Base-by-base conservation (phyloP, 1,284 basidiomycete genomes). In the Vanrija sp. region DNA sequence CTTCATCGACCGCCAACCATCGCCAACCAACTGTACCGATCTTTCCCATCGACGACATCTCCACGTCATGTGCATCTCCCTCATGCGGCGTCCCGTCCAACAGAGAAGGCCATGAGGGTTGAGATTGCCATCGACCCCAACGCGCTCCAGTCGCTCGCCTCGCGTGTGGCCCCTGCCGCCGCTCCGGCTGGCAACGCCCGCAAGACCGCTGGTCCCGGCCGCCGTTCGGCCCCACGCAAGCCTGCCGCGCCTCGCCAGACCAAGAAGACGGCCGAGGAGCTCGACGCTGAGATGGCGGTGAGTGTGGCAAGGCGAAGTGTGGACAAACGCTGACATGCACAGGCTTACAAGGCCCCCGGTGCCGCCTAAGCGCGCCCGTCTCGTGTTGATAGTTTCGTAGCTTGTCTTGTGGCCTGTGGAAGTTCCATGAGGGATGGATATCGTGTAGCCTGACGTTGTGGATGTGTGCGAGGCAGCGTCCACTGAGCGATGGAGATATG, bases 71-170 rank as follows among this genome's bases (percentile, higher is more conserved):
- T 39, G 31, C 38, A 20, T 36, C 41, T 18, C 27, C 5, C 22
- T n/a, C 25, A 47, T 45, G 16, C 35, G 31, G 43, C 45, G 31
- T 35, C 45, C n/a, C 42, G 24, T 36, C 50, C 56, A 49, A 77
- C 79, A 96, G 92, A 93, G 82, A 89, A 89, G 68, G 89, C 93
- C 23, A 95, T 98, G 89, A 95, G 93, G 82, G 93, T 98, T 62
- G 95, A 98, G 81, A 91, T 98, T 60, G 85, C 97, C 44, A 83
- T 97, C 71, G 90, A 95, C 80, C 92, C 92, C 22, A 80, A 86
- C 49, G 83, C 83, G 50, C 81, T 85, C n/a, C 81, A 82, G 6
- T 81, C 86, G 9, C 81, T 94, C 61, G 84, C 82, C 19, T 82
- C 73, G 16, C 74, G 77, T 41, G 75, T 78, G 37, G 78, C 70